Conservation (phyloP, 2,329 filamentous ascomycete genomes). For the Dothistroma septosporum region DNA sequence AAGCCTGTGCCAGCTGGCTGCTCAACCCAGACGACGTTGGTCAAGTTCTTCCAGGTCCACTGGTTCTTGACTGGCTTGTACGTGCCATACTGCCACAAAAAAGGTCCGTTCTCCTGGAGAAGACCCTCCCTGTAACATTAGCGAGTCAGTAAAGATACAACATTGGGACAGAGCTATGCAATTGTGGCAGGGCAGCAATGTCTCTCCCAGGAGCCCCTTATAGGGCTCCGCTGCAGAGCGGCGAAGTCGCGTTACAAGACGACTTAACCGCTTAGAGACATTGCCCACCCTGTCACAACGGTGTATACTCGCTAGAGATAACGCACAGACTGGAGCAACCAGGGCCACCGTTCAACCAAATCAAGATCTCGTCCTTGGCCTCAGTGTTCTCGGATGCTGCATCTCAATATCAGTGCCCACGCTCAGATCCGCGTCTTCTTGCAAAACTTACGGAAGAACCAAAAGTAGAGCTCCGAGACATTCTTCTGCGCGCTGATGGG, state of each 20-base stretch:
- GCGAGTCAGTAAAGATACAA: too few species aligned
- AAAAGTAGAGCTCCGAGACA: constrained; percentile 44
- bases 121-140: constrained; percentile 37
- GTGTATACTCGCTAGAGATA: too few species aligned
- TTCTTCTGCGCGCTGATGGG: constrained; percentile 31
- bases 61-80: constrained; percentile 44
- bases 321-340: constrained; percentile 40
- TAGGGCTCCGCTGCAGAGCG: too few species aligned
- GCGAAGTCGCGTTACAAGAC: too few species aligned
- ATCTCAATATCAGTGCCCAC: not conserved
- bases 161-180: too few species aligned
- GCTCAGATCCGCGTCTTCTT: not conserved
- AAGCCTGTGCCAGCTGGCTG: constrained; percentile 43
- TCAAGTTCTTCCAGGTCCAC: constrained; percentile 51
- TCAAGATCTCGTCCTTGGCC: constrained; percentile 42
- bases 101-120: constrained; percentile 45
- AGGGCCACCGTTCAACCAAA: constrained; percentile 41
- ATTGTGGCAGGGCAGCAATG: too few species aligned
- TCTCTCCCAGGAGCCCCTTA: too few species aligned
- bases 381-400: constrained; percentile 28
- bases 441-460: constrained; percentile 43
- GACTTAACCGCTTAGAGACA: too few species aligned
- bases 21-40: constrained; percentile 45
- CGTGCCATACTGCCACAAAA: constrained; percentile 47
- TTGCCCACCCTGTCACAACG: too few species aligned